Conservation (phyloP, 2,329 filamentous ascomycete genomes). For the Cladophialophora psammophila region DNA sequence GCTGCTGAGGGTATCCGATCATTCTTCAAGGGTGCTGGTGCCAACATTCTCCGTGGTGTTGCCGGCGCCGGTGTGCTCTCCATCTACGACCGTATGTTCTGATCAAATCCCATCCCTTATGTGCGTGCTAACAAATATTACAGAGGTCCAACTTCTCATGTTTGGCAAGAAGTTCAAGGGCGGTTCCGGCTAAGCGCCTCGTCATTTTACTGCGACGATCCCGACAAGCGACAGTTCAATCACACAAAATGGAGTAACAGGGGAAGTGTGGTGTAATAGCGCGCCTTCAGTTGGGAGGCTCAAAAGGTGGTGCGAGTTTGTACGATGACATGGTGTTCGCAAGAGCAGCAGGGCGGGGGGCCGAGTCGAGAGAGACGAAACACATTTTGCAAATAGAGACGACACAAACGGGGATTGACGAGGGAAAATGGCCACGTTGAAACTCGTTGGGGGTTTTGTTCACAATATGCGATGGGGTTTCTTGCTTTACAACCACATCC, state of each 20-base stretch:
- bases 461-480: constrained; percentile 27
- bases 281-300: constrained; percentile 29
- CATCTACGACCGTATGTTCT: constrained; percentile 89
- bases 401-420: constrained; percentile 22
- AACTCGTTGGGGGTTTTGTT: constrained; percentile 20
- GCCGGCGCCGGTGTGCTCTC: constrained; percentile 99
- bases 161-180: constrained; percentile 99
- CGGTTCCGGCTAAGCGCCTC: constrained; percentile 46
- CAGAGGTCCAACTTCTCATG: constrained; percentile 79
- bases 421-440: constrained; percentile 25
- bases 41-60: constrained; percentile 99
- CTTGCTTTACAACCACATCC: constrained; percentile 22
- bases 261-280: constrained; percentile 13
- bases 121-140: constrained; percentile 30
- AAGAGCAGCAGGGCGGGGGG: constrained; percentile 3
- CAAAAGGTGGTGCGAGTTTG: constrained; percentile 18
- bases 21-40: constrained; percentile 99
- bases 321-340: constrained; percentile 20
- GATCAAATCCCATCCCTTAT: neutral
- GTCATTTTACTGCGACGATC: constrained; percentile 21
- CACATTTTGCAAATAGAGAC: constrained; percentile 35
- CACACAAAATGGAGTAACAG: constrained; percentile 3
- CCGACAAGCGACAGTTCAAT: constrained; percentile 19
- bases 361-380: constrained; percentile 18
- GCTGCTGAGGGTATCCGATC: constrained; percentile 97